Percentiles rank a stretch among this genome's conserved stretches.
phyloP scores from a whole-genome alignment of 257 asterid species.

The Solanum sejunctum region DNA sequence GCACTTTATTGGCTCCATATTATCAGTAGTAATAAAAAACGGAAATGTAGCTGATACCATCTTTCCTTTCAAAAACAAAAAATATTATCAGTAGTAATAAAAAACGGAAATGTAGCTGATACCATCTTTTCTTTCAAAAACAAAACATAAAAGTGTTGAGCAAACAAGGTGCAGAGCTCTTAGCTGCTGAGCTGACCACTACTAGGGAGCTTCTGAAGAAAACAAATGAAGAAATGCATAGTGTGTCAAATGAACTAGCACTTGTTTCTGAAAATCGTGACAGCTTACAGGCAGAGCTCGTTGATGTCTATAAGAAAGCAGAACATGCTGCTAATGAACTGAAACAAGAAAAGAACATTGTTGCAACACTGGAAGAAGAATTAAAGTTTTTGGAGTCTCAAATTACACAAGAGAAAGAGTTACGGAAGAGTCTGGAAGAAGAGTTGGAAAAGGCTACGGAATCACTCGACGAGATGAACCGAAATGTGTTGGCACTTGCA shows the following conservation, averaged over 20 bases:
- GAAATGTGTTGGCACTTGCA: conserved; percentile 21
- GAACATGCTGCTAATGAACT: conserved; percentile 30
- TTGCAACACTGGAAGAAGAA: conserved; percentile 33
- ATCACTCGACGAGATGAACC: conserved; percentile 51
- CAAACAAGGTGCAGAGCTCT: conserved; percentile 13
- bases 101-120: background rate
- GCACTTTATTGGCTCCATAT: background rate
- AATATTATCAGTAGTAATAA: background rate
- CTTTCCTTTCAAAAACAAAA: background rate
- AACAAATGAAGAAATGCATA: conserved; percentile 35
- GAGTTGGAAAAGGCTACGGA: conserved; percentile 45
- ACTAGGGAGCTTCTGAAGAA: conserved; percentile 29
- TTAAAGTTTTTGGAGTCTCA: conserved; percentile 32
- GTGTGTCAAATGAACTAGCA: conserved; percentile 29
- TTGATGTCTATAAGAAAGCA: conserved; percentile 26
- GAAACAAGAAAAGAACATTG: conserved; percentile 29
- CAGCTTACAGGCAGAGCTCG: conserved; percentile 45
- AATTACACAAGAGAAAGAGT: conserved; percentile 28
- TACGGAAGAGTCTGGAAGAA: conserved; percentile 33
- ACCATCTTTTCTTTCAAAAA: background rate
- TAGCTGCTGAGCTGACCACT: conserved; percentile 34
- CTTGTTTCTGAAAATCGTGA: conserved; percentile 21
- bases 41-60: background rate
- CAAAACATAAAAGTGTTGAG: too few species aligned
- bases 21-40: background rate